Evolutionary conservation across 352 stramenopile species (phyloP).

Genomic region (Pythium scleroteichum): DNA sequence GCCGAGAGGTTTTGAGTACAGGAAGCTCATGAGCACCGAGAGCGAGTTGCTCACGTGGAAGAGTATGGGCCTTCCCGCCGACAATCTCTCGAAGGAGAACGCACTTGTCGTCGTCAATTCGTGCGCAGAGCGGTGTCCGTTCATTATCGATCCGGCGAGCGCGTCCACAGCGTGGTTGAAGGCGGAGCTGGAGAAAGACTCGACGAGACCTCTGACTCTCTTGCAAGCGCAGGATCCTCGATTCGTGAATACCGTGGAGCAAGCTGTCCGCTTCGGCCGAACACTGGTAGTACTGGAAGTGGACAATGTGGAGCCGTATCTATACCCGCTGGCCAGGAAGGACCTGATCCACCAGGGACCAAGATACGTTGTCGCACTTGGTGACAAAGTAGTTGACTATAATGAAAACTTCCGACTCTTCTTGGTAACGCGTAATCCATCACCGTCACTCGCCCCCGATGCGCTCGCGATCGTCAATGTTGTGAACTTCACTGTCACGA

Average conservation of each 20-base stretch:
- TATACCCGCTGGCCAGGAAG: slow-evolving; percentile 91
- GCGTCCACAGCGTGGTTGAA: slow-evolving; percentile 90
- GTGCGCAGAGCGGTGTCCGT: slow-evolving; percentile 81
- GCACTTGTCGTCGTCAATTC: slow-evolving; percentile 88
- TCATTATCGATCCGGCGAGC: slow-evolving; percentile 94
- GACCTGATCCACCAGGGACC: slow-evolving; percentile 91
- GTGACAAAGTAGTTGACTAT: slow-evolving; percentile 94
- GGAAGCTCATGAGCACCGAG: slow-evolving; percentile 90
- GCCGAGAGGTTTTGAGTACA: slow-evolving; percentile 71
- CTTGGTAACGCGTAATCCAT: slow-evolving; percentile 91
- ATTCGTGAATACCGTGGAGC: slow-evolving; percentile 92
- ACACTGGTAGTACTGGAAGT: slow-evolving; percentile 93
- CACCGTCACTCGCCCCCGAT: slow-evolving; percentile 86
- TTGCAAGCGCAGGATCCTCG: slow-evolving; percentile 83
- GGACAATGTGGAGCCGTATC: slow-evolving; percentile 90
- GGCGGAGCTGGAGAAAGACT: slow-evolving; percentile 85
- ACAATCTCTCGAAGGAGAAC: slow-evolving; percentile 95
- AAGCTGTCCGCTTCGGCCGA: slow-evolving; percentile 96
- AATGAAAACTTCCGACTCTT: slow-evolving; percentile 94
- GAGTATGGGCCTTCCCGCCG: slow-evolving; percentile 86
- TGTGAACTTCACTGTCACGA: slow-evolving; percentile 96
- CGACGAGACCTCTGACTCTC: slow-evolving; percentile 83
- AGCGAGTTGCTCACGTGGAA: slow-evolving; percentile 95
- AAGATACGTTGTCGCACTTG: slow-evolving; percentile 89
- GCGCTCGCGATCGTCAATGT: slow-evolving; percentile 89